phyloP scores from a whole-genome alignment of 768 basidiomycete genomes.

The Phylloporus arenicola region DNA sequence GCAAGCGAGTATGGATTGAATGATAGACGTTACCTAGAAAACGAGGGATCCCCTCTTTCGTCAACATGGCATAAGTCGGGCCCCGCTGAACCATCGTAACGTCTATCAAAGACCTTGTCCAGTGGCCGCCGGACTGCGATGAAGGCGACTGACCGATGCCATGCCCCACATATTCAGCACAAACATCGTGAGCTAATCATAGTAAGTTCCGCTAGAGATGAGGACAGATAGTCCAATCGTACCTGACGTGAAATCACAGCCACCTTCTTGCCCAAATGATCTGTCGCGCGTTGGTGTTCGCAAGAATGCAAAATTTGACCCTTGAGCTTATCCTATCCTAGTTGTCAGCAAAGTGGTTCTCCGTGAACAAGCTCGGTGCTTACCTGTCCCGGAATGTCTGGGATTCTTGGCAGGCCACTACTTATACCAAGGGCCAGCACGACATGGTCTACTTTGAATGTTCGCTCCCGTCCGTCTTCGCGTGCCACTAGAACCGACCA shows the following conservation, averaged over 20 bases:
- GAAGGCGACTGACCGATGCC: slow-evolving; percentile 37
- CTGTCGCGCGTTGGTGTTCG: slow-evolving; percentile 48
- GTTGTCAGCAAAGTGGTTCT: slow-evolving; percentile 1
- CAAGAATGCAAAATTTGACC: slow-evolving; percentile 59
- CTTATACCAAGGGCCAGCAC: slow-evolving; percentile 47
- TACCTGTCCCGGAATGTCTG: slow-evolving; percentile 41
- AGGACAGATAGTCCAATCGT: slow-evolving; percentile 18
- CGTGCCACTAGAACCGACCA: slow-evolving; percentile 43
- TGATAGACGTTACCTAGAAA: slow-evolving; percentile 8
- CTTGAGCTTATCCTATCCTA: slow-evolving; percentile 48
- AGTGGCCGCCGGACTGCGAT: neutral
- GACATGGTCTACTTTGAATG: slow-evolving; percentile 45
- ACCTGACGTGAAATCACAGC: slow-evolving; percentile 63
- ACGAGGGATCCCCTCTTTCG: slow-evolving; percentile 35
- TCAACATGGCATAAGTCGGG: slow-evolving; percentile 50
- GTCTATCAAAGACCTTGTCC: slow-evolving; percentile 23
- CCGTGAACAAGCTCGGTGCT: neutral
- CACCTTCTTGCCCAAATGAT: slow-evolving; percentile 65
- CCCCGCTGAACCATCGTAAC: slow-evolving; percentile 47
- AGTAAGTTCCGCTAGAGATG: neutral
- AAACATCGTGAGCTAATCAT: slow-evolving; percentile 43
- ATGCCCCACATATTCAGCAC: slow-evolving; percentile 39
- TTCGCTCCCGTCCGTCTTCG: slow-evolving; percentile 30
- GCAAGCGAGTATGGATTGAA: slow-evolving; percentile 12
- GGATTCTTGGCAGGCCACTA: slow-evolving; percentile 40